Evolutionary conservation across 192 early-diverging fungal species (phyloP).

Genomic region (Rhizophagus sp.): DNA sequence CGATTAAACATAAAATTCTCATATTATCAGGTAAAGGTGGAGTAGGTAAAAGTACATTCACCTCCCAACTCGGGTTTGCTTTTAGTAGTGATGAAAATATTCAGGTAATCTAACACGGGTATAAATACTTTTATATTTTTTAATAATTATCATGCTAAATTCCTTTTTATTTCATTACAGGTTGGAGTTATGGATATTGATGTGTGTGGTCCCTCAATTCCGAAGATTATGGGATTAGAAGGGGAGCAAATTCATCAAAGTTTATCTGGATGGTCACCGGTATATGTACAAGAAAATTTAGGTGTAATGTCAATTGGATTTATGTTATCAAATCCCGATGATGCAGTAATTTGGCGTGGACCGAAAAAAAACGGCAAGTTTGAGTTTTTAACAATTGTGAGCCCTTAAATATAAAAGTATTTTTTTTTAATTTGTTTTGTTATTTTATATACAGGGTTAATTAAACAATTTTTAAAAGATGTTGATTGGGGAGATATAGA

Average conservation of each 20-base stretch:
- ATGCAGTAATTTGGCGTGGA: conserved; percentile 95
- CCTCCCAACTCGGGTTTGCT: conserved; percentile 87
- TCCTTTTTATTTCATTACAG: background rate
- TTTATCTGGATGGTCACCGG: conserved; percentile 77
- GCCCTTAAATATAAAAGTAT: background rate
- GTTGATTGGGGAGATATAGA: conserved; percentile 93
- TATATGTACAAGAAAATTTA: conserved; percentile 78
- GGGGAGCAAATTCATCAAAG: conserved; percentile 82
- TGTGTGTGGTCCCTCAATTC: conserved; percentile 94
- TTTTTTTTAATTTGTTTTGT: background rate
- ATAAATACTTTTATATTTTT: background rate
- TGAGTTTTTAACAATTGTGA: background rate
- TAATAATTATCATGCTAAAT: background rate
- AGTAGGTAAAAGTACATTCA: conserved; percentile 94
- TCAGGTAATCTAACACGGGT: conserved; percentile 34
- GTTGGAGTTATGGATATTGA: conserved; percentile 96
- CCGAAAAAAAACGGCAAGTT: conserved; percentile 82
- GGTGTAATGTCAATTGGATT: conserved; percentile 94
- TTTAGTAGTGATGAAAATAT: conserved; percentile 59
- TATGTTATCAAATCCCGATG: conserved; percentile 81
- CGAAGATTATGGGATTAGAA: conserved; percentile 87
- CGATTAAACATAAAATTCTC: conserved; percentile 85
- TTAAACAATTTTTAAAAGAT: conserved; percentile 96
- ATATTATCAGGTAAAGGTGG: conserved; percentile 98
- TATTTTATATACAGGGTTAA: conserved; percentile 57